Conservation (phyloP, 495 filamentous ascomycete species). For the Penicillium alfredii region DNA sequence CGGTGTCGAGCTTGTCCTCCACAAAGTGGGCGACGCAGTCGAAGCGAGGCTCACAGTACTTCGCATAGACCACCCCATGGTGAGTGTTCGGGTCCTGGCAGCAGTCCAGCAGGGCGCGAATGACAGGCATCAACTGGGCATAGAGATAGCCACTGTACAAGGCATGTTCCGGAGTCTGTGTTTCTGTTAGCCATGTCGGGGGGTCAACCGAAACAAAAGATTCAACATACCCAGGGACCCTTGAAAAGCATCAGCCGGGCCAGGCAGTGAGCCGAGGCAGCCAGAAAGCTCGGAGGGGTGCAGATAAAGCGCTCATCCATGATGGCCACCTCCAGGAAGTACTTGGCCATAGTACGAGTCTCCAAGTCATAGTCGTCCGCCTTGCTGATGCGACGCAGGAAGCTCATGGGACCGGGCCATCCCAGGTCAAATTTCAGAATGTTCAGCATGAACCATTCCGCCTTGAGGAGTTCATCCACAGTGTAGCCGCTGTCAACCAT, state of each 20-base stretch:
- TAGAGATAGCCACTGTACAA: conserved; percentile 92
- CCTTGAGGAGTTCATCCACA: conserved; percentile 89
- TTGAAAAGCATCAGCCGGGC: conserved; percentile 84
- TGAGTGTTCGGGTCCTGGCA: conserved; percentile 76
- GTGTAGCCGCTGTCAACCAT: conserved; percentile 95
- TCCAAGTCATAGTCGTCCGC: conserved; percentile 97
- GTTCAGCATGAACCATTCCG: conserved; percentile 94
- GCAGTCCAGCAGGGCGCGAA: conserved; percentile 75
- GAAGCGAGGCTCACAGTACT: conserved; percentile 79
- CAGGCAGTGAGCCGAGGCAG: conserved; percentile 89
- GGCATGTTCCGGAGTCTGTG: conserved; percentile 71
- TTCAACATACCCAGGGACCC: conserved; percentile 85
- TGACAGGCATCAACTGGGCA: conserved; percentile 68
- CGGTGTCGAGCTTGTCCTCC: conserved; percentile 60
- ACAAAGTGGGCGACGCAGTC: conserved; percentile 78
- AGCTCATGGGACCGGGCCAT: conserved; percentile 98
- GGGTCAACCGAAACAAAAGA: conserved; percentile 1
- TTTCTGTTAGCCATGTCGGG: conserved; percentile 24
- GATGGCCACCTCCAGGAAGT: conserved; percentile 92
- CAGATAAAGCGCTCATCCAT: conserved; percentile 98
- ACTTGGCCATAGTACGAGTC: conserved; percentile 93
- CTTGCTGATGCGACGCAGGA: conserved; percentile 93
- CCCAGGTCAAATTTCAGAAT: conserved; percentile 93
- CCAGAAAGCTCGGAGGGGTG: conserved; percentile 79
- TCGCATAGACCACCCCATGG: conserved; percentile 81